These are phyloP conservation scores for Senna tora DNA, from an alignment of 306 rosid genomes.

Conservation along the genomic window DNA sequence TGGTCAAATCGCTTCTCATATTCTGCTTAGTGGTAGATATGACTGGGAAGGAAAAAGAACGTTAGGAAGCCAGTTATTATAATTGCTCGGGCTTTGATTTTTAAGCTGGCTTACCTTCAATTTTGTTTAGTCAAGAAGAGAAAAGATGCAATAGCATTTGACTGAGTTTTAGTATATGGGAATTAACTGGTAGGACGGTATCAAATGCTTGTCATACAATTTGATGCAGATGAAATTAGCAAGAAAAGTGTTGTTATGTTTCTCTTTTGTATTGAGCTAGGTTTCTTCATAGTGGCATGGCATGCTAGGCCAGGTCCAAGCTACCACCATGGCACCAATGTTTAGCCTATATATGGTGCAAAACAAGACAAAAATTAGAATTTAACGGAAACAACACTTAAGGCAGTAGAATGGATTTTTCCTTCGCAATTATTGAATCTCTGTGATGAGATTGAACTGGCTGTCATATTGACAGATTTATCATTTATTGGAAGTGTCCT, in stretches of 20 bases:
- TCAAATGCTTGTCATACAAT: background rate
- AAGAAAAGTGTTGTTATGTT: background rate
- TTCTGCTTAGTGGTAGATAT: conserved; percentile 15
- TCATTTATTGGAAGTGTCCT: conserved; percentile 25
- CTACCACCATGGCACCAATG: background rate
- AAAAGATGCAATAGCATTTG: conserved; percentile 15
- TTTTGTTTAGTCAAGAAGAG: conserved; percentile 19
- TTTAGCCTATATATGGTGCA: background rate
- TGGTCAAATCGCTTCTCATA: background rate
- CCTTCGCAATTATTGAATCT: conserved; percentile 22
- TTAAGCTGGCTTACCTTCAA: background rate
- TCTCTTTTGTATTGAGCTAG: background rate
- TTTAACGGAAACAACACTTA: conserved; percentile 31
- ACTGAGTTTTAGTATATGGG: conserved; percentile 3
- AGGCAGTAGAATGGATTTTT: background rate
- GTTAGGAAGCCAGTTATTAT: conserved; percentile 5
- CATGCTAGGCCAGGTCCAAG: conserved; percentile 3
- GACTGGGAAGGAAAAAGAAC: conserved; percentile 25
- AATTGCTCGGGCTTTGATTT: background rate
- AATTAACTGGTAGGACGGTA: background rate
- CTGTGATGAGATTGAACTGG: background rate
- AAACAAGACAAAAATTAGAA: background rate
- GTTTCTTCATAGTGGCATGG: background rate
- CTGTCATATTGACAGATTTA: conserved; percentile 11
- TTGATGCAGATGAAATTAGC: background rate